phyloP scores from a whole-genome alignment of 768 basidiomycete genomes.

The Termitomyces sp. region DNA sequence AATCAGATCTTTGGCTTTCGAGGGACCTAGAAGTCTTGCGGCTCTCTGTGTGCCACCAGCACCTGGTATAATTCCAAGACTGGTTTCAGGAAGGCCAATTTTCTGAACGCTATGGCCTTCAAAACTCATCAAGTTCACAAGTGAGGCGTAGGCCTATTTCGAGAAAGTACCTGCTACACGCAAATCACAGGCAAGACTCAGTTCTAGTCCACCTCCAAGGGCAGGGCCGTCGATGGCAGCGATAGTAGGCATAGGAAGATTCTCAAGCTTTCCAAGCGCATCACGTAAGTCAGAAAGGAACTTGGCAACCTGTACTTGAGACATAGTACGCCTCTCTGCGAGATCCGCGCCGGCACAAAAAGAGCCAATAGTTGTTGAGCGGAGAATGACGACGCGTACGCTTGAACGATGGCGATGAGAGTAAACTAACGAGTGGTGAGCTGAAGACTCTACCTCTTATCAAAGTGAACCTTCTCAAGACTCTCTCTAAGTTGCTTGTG shows the following conservation, averaged over 20 bases:
- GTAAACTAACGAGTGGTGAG: not conserved
- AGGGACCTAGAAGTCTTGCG: constrained; percentile 70
- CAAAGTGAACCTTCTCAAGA: constrained; percentile 61
- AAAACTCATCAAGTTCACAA: not conserved
- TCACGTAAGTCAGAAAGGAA: constrained; percentile 77
- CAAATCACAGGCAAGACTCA: constrained; percentile 86
- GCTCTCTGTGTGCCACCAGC: constrained; percentile 88
- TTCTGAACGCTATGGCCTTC: constrained; percentile 68
- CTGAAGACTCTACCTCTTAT: constrained; percentile 47
- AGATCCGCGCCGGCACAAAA: constrained; percentile 96
- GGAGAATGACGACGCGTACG: constrained; percentile 77
- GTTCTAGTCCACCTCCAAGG: constrained; percentile 88
- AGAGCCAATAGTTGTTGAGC: constrained; percentile 69
- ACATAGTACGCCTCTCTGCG: constrained; percentile 81
- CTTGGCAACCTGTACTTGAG: constrained; percentile 62
- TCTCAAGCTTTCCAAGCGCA: constrained; percentile 73
- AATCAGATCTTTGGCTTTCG: constrained; percentile 84
- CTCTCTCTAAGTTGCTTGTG: constrained; percentile 68
- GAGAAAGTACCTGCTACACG: constrained; percentile 74
- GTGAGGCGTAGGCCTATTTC: not conserved
- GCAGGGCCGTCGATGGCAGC: constrained; percentile 93
- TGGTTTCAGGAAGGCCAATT: constrained; percentile 82
- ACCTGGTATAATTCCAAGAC: constrained; percentile 83
- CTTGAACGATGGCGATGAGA: constrained; percentile 30
- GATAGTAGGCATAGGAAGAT: constrained; percentile 83